These are phyloP conservation scores for Sinapis alba DNA, from an alignment of 441 rosid species.

Conservation along the genomic window DNA sequence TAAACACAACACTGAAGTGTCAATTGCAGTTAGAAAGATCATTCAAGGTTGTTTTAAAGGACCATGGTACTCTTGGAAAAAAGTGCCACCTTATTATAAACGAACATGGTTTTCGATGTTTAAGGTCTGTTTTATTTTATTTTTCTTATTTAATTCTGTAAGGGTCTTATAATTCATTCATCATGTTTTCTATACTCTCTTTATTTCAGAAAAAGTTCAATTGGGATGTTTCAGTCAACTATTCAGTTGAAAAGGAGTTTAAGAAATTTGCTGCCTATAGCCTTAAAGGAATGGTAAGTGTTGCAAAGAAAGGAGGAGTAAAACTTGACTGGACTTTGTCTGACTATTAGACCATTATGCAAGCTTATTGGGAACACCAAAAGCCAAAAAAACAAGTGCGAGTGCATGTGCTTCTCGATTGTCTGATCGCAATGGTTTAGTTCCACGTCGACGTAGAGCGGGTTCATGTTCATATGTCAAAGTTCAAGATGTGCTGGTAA, in stretches of 20 bases:
- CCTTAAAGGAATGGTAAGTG: background rate
- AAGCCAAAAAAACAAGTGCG: background rate
- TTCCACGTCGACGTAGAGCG: background rate
- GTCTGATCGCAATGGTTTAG: background rate
- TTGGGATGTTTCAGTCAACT: background rate
- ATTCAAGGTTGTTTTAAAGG: background rate
- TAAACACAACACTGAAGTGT: background rate
- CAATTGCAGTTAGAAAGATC: background rate
- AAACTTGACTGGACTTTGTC: slow-evolving; percentile 1
- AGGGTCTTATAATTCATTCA: background rate
- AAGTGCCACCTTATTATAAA: background rate
- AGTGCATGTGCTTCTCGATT: background rate
- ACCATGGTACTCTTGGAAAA: background rate
- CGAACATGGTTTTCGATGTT: background rate
- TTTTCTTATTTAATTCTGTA: background rate
- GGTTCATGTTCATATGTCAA: slow-evolving; percentile 2
- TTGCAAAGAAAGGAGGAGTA: background rate
- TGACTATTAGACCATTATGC: background rate
- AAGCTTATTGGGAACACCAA: background rate
- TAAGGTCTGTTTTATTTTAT: background rate
- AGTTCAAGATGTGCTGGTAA: slow-evolving; percentile 2
- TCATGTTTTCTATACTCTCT: background rate
- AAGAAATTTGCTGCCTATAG: background rate
- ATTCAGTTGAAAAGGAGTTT: background rate
- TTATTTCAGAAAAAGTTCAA: background rate